Base-by-base conservation (phyloP, 768 basidiomycete species). In the Collybiopsis confluens region DNA sequence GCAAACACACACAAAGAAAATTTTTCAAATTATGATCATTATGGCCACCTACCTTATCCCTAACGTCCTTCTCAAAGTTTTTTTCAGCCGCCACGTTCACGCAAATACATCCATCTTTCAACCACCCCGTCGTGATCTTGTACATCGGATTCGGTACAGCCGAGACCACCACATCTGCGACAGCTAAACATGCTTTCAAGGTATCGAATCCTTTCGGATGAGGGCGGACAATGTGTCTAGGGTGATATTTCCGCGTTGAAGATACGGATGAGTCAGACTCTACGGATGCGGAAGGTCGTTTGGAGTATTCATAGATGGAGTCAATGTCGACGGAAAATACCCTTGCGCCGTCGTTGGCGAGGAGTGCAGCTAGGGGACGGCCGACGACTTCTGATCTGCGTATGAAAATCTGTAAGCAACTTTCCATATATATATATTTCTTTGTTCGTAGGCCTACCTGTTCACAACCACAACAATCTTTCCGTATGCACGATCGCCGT, bases 321-420 rank as follows among this genome's bases (percentile, higher is more conserved):
- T 96, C 93, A 53, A 98, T 91, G 67, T 99, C 97, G 4, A 90
- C 91, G 5, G 92, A 95, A 63, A 98, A 86, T 4, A 98, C 97
- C 8, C 93, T 79, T 1, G 96, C 97, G 26, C 97, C 97, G 64
- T 99, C 97, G 65, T 99, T 99, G 2, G 95, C 84, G 38, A 98
- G 79, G 43, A 99, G 74, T 3, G 97, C 97, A 0, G 94, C 96
- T n/a, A 98, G 77, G 11, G 96, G 97, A 56, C 97, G 79, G 16
- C 97, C 97, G 15, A 99, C 97, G 33, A 99, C 97, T 68, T 99
- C 97, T 36, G 92, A 95, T 58, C 93, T 92, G 61, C n/a, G 16
- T 18, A 26, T n/a, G 47, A 37, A n/a, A 46, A 24, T 59, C 51
- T 45, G 38, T 55, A 27, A 47, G 24, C n/a, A 27, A 18, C 30